Base-by-base conservation (phyloP, 352 stramenopile species). In the Globisporangium emineosum region DNA sequence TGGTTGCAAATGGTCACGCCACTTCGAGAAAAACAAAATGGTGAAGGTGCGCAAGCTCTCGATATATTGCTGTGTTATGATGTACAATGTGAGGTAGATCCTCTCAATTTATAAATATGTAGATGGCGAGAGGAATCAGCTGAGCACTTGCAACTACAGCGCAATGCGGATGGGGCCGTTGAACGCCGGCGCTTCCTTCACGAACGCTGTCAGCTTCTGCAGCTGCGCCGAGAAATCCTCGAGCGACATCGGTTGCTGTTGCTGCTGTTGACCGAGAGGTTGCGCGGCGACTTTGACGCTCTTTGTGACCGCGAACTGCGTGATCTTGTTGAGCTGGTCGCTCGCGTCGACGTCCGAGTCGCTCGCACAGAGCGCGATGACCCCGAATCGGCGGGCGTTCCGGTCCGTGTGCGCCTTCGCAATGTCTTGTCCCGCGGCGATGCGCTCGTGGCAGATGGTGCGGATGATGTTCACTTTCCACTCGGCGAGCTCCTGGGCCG, bases 391-490 rank as follows among this genome's bases (percentile, higher is more conserved):
- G 37, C 64, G 67, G 17, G 62, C 67, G 35, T 60, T 51, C 32
- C 58, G 61, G 6, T 59, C 59, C 2, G 66, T 59, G 13, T 79
- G 54, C 8, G 80, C 50, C 59, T 66, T 56, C 43, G 69, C 51
- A 43, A 67, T 40, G n/a, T 70, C 65, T 17, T 62, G 35, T 3
- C 58, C 35, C 6, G 60, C 43, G 45, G 70, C 67, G 25, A 82
- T 37, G 0, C 57, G 49, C 51, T 88, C 78, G n/a, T 65, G 60
- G 25, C 79, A 78, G 50, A 76, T 68, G 1, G 71, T 82, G 59
- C 78, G 74, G 5, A 85, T 65, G 42, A 78, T 60, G 42, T 83
- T 81, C 32, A 69, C 67, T 47, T 84, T 84, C 78, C 78, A 87
- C 32, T 66, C 52, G 8, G 62, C 73, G 27, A 81, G 76, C 60